These are phyloP conservation scores for Komagataella pseudopastoris DNA, from an alignment of 805 yeast genomes.

Conservation along the genomic window DNA sequence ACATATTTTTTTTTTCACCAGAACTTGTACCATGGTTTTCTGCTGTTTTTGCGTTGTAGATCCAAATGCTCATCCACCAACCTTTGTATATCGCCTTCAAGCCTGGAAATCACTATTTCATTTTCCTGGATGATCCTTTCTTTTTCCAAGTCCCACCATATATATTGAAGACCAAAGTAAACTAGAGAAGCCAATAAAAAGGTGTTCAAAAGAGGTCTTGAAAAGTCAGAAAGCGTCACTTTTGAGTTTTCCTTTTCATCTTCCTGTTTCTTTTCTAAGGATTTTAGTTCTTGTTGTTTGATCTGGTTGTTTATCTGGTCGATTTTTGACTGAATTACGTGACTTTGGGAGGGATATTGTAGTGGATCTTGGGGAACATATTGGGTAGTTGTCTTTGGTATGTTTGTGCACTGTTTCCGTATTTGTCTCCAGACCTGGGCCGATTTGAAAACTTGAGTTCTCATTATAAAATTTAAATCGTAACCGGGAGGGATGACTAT, in stretches of 20 bases:
- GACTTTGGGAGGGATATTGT: constrained; percentile 13
- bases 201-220: constrained; percentile 17
- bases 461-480: background rate
- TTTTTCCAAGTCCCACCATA: constrained; percentile 18
- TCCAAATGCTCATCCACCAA: constrained; percentile 12
- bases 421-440: background rate
- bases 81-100: constrained; percentile 14
- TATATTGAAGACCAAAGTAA: constrained; percentile 17
- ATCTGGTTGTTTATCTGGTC: constrained; percentile 11
- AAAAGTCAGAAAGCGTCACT: constrained; percentile 18
- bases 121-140: constrained; percentile 13
- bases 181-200: constrained; percentile 18
- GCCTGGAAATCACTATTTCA: constrained; percentile 10
- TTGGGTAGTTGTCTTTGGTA: background rate
- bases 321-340: constrained; percentile 14
- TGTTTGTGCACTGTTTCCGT: background rate
- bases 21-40: constrained; percentile 2
- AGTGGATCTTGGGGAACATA: constrained; percentile 17
- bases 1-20: background rate
- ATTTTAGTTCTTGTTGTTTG: constrained; percentile 10
- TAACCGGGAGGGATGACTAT: background rate
- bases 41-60: background rate
- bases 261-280: constrained; percentile 8
- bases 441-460: background rate
- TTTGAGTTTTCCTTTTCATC: constrained; percentile 9